Evolutionary conservation across 1,284 basidiomycete genomes (phyloP).

Genomic region (Melampsora larici-populina): DNA sequence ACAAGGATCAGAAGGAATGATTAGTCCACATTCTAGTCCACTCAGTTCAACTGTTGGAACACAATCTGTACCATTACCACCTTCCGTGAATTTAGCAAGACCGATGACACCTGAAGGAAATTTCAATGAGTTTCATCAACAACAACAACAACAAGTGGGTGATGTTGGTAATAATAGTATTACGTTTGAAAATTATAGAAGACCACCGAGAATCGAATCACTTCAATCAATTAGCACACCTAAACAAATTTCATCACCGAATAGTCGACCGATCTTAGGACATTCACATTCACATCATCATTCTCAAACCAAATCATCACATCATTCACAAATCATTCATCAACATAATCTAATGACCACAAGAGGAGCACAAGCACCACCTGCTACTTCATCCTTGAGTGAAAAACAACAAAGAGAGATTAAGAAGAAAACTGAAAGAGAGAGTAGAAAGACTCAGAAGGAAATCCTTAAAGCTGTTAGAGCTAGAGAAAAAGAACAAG

Average conservation of each 20-base stretch:
- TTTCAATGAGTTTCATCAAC: too few relatives aligned
- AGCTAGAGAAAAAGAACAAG: background rate
- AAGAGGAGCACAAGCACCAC: slow-evolving; percentile 31
- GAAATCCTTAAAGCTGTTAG: slow-evolving; percentile 1
- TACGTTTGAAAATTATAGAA: too few relatives aligned
- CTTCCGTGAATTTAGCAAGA: background rate
- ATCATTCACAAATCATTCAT: background rate
- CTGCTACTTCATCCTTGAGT: slow-evolving; percentile 8
- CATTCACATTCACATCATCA: background rate
- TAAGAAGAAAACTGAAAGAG: slow-evolving; percentile 33
- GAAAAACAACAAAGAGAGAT: slow-evolving; percentile 39
- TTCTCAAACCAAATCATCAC: background rate
- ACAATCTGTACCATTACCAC: background rate
- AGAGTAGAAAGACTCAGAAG: slow-evolving; percentile 13
- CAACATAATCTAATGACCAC: background rate
- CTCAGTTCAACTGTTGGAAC: background rate
- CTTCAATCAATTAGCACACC: background rate
- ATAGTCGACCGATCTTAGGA: background rate
- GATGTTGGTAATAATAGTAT: too few relatives aligned
- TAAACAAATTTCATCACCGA: background rate
- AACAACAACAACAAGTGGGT: too few relatives aligned
- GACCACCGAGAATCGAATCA: background rate
- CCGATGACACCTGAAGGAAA: background rate
- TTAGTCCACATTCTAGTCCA: background rate
- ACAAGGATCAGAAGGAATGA: background rate